A percentile compares a stretch with the other conserved stretches of the same genome.
Conservation (phyloP, 108 stramenopile genomes). For the Nitzschia palea region DNA sequence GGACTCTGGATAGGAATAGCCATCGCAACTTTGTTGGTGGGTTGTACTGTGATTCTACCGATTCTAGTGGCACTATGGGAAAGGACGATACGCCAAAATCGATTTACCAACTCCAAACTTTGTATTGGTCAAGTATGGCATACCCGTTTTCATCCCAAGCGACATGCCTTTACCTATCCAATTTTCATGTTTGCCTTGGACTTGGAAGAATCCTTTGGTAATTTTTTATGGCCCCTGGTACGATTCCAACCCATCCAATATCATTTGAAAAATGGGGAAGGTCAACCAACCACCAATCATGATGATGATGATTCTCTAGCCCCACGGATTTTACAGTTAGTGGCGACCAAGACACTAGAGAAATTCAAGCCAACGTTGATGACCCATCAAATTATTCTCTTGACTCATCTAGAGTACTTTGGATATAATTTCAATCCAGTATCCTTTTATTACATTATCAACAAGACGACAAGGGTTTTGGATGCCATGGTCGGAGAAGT, state of each 20-base stretch:
- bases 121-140: conserved; percentile 66
- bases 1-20: too few relatives aligned
- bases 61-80: neutral
- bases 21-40: too few relatives aligned
- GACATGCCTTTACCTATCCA: conserved; percentile 85
- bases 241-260: conserved; percentile 45
- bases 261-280: conserved; percentile 82
- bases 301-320: conserved; percentile 16
- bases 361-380: conserved; percentile 39
- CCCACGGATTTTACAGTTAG: conserved; percentile 48
- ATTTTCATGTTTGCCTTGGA: conserved; percentile 84
- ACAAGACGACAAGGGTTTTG: conserved; percentile 27
- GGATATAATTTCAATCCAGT: conserved; percentile 93
- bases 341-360: conserved; percentile 54
- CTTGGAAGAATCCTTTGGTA: conserved; percentile 77
- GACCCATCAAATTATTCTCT: conserved; percentile 48
- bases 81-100: too few relatives aligned
- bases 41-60: neutral
- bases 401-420: conserved; percentile 80
- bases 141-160: conserved; percentile 57
- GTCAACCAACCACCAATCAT: conserved; percentile 6
- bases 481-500: conserved; percentile 89
- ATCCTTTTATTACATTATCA: conserved; percentile 74
- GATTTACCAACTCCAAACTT: conserved; percentile 16
- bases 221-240: conserved; percentile 48